Evolutionary conservation across 2,329 filamentous ascomycete species (phyloP).

Genomic region (Rhinocladiella mackenziei): DNA sequence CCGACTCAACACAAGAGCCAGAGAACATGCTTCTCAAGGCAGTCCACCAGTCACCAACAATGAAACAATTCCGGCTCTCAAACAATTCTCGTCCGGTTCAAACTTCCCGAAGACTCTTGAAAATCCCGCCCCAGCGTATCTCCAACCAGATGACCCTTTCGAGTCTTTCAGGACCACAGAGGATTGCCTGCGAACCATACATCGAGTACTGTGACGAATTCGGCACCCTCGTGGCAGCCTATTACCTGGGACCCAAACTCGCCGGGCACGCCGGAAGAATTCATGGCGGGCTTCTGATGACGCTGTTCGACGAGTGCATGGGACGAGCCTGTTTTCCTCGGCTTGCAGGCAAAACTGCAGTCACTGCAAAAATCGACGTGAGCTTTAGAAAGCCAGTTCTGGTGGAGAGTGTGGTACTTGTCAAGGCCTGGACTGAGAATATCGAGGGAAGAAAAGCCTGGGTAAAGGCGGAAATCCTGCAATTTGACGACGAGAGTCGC

Average conservation of each 20-base stretch:
- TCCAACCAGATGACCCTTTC: slow-evolving; percentile 5
- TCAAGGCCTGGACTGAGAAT: slow-evolving; percentile 34
- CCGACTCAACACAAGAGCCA: background rate
- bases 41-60: slow-evolving; percentile 1
- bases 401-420: slow-evolving; percentile 34
- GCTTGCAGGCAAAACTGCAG: slow-evolving; percentile 35
- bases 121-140: background rate
- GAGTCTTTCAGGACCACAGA: slow-evolving; percentile 1
- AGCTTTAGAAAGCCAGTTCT: slow-evolving; percentile 36
- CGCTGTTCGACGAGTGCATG: slow-evolving; percentile 39
- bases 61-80: background rate
- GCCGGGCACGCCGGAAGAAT: slow-evolving; percentile 38
- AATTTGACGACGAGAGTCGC: slow-evolving; percentile 31
- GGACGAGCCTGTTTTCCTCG: slow-evolving; percentile 35
- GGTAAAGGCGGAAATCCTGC: slow-evolving; percentile 35
- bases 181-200: slow-evolving; percentile 1
- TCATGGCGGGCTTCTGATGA: slow-evolving; percentile 36
- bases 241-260: slow-evolving; percentile 35
- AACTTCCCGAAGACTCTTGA: background rate
- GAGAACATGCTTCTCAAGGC: background rate
- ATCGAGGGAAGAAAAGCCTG: slow-evolving; percentile 39
- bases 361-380: slow-evolving; percentile 39
- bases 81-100: background rate
- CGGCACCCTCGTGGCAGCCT: slow-evolving; percentile 13
- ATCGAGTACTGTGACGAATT: slow-evolving; percentile 2